phyloP scores from a whole-genome alignment of 2,329 filamentous ascomycete genomes.

The Fusarium nurragi region DNA sequence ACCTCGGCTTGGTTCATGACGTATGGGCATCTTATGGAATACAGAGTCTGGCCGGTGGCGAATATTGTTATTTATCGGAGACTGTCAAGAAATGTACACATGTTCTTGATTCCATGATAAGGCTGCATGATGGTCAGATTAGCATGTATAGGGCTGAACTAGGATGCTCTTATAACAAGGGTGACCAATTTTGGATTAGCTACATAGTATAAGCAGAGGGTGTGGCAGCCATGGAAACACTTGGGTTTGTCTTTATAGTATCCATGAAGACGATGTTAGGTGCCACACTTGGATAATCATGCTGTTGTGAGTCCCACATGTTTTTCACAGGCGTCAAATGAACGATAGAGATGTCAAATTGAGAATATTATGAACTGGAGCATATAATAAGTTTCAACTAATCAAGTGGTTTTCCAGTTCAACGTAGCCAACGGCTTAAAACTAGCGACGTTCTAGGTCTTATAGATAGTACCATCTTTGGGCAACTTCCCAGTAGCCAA shows the following conservation, averaged over 20 bases:
- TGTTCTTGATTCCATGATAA: not conserved
- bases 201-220: not conserved
- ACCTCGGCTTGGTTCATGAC: not conserved
- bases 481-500: constrained; percentile 37
- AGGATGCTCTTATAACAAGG: constrained; percentile 2
- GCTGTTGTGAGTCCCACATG: not conserved
- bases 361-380: not conserved
- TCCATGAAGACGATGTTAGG: not conserved
- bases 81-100: no score
- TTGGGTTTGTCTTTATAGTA: not conserved
- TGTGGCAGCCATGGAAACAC: not conserved
- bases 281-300: not conserved
- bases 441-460: not conserved
- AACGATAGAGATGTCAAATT: not conserved
- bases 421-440: not conserved
- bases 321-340: not conserved
- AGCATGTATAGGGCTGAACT: constrained; percentile 9
- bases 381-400: not conserved
- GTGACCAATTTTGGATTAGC: not conserved
- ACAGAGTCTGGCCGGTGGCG: no score
- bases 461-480: constrained; percentile 34
- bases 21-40: no score
- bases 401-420: not conserved
- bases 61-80: no score
- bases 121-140: not conserved